Percentiles rank a stretch among this genome's conserved stretches.
phyloP scores from a whole-genome alignment of 495 filamentous ascomycete species.

The Penicillium cosmopolitanum region DNA sequence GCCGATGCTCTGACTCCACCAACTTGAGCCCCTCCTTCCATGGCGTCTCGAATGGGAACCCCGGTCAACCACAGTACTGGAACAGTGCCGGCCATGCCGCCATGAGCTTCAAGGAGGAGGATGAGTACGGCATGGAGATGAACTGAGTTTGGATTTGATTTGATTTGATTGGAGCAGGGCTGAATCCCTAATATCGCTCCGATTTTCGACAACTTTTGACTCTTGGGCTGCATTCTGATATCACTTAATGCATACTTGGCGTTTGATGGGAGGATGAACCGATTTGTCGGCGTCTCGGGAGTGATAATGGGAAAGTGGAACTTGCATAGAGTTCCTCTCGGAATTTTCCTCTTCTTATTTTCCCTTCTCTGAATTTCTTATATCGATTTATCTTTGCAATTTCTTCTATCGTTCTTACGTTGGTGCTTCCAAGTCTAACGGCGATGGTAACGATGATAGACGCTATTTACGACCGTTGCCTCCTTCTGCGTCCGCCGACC shows the following conservation, averaged over 20 bases:
- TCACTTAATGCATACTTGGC: conserved; percentile 49
- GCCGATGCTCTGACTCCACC: conserved; percentile 52
- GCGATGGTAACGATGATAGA: conserved; percentile 4
- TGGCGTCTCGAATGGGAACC: conserved; percentile 56
- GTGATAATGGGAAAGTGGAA: conserved; percentile 17
- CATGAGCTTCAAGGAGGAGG: conserved; percentile 88
- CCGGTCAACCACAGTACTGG: conserved; percentile 68
- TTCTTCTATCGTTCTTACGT: background rate
- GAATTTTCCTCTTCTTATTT: background rate
- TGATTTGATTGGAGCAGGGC: background rate
- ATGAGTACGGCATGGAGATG: conserved; percentile 86
- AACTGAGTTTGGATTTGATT: conserved; percentile 55
- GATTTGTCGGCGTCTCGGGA: conserved; percentile 39
- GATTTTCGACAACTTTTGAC: conserved; percentile 2
- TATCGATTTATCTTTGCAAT: background rate
- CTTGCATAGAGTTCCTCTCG: conserved; percentile 7
- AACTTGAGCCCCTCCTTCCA: conserved; percentile 75
- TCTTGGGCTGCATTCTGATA: conserved; percentile 23
- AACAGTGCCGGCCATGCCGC: conserved; percentile 66
- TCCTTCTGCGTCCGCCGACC: background rate
- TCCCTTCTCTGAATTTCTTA: background rate
- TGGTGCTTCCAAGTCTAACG: background rate
- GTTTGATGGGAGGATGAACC: conserved; percentile 31
- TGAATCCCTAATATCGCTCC: background rate
- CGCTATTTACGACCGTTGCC: conserved; percentile 3